These are phyloP conservation scores for Phialemoniopsis sp. DNA, from an alignment of 2,329 filamentous ascomycete species.

Conservation along the genomic window DNA sequence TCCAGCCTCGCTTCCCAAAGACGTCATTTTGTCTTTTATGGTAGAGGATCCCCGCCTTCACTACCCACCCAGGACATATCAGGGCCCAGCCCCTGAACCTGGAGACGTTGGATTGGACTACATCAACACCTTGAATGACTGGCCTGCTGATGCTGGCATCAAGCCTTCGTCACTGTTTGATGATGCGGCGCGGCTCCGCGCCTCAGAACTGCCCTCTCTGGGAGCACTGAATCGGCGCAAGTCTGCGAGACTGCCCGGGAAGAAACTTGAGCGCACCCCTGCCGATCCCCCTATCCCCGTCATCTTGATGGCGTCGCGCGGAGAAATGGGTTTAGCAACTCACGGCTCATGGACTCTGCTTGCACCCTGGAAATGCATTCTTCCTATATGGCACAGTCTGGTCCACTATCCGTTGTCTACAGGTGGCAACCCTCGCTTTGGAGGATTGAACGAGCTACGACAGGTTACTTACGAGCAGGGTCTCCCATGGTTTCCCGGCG, in stretches of 20 bases:
- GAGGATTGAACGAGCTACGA: constrained; percentile 72
- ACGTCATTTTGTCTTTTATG: constrained; percentile 68
- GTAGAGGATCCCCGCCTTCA: constrained; percentile 75
- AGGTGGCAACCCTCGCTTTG: constrained; percentile 77
- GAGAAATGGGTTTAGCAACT: constrained; percentile 37
- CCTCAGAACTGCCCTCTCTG: constrained; percentile 67
- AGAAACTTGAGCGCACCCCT: constrained; percentile 49
- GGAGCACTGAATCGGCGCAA: constrained; percentile 78
- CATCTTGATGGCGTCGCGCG: constrained; percentile 60
- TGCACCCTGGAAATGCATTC: constrained; percentile 86
- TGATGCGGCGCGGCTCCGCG: constrained; percentile 59
- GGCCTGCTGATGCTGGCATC: constrained; percentile 58
- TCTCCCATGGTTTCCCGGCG: constrained; percentile 79
- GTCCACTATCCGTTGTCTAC: constrained; percentile 78
- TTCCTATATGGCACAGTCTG: constrained; percentile 79
- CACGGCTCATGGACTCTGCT: constrained; percentile 79
- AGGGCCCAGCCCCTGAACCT: constrained; percentile 29
- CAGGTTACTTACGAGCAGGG: constrained; percentile 80
- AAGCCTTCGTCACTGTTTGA: constrained; percentile 60
- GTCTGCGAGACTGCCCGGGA: constrained; percentile 57
- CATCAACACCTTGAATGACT: constrained; percentile 58
- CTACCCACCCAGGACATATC: constrained; percentile 63
- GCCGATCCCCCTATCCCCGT: constrained; percentile 76
- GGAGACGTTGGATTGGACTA: constrained; percentile 35
- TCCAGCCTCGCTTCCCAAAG: constrained; percentile 63